Evolutionary conservation across 2,329 filamentous ascomycete species (phyloP).

Genomic region (Furcasterigmium furcatum): DNA sequence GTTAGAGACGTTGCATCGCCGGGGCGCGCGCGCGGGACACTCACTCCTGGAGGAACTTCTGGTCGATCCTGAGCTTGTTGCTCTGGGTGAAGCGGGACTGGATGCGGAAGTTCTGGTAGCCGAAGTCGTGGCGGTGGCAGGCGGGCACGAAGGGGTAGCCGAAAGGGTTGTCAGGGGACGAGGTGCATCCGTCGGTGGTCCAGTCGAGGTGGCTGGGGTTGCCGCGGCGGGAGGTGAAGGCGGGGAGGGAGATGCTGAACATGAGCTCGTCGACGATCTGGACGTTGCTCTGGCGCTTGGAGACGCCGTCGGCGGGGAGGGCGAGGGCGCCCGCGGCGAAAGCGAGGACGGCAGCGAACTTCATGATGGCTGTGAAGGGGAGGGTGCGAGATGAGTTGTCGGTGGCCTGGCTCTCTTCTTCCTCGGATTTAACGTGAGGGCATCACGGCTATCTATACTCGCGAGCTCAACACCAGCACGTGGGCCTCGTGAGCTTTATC

Average conservation of each 20-base stretch:
- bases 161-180: conserved; percentile 38
- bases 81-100: conserved; percentile 42
- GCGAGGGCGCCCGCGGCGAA: conserved; percentile 17
- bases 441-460: background rate
- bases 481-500: too few relatives aligned
- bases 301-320: conserved; percentile 11
- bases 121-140: conserved; percentile 55
- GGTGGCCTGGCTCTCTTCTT: background rate
- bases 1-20: background rate
- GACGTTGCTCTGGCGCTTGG: conserved; percentile 16
- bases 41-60: conserved; percentile 44
- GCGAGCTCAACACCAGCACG: too few relatives aligned
- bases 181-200: conserved; percentile 38
- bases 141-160: conserved; percentile 38
- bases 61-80: conserved; percentile 41
- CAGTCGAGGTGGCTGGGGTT: conserved; percentile 36
- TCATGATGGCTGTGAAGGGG: background rate
- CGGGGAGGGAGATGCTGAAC: conserved; percentile 36
- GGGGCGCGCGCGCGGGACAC: conserved; percentile 8
- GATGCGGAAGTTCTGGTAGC: conserved; percentile 48
- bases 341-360: background rate
- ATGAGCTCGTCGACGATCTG: conserved; percentile 42
- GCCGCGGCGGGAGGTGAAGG: conserved; percentile 37
- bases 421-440: background rate
- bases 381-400: background rate